Conservation (phyloP, 2,329 filamentous ascomycete species). For the Sarocladium strictum region DNA sequence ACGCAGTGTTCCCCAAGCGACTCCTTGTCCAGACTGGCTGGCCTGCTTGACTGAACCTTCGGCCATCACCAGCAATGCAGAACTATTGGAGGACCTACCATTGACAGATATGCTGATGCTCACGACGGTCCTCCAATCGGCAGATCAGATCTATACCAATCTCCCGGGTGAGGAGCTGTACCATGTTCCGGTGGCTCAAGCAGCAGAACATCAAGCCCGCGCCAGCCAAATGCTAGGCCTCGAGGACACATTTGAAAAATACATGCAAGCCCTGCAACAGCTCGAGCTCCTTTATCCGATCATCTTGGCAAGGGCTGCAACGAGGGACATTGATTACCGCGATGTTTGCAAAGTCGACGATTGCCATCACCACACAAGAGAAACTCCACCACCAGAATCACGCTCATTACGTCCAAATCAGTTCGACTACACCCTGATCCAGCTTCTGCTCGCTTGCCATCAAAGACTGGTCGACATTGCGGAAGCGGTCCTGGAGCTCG, state of each 20-base stretch:
- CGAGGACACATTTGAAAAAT: not conserved
- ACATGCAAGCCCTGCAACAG: not conserved
- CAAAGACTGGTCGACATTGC: constrained; percentile 29
- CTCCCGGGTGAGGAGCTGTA: not conserved
- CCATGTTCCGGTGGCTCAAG: not conserved
- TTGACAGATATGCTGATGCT: not conserved
- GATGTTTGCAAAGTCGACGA: not conserved
- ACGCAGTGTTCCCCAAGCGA: constrained; percentile 6
- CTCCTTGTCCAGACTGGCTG: not conserved
- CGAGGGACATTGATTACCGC: not conserved
- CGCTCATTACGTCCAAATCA: not conserved
- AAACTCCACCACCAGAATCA: not conserved
- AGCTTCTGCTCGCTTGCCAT: constrained; percentile 32
- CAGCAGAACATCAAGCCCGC: not conserved
- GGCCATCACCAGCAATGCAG: not conserved
- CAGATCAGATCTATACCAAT: not conserved
- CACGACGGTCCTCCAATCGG: not conserved
- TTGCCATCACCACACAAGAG: not conserved
- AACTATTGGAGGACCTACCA: not conserved
- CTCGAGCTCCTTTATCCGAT: not conserved
- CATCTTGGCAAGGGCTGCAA: not conserved
- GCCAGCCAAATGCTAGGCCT: not conserved
- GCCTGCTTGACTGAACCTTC: not conserved
- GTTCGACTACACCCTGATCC: constrained; percentile 22
- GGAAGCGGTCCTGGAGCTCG: constrained; percentile 25